A percentile compares a stretch with the other conserved stretches of the same genome.
These are phyloP conservation scores for Neofusicoccum parvum DNA, from an alignment of 2,329 filamentous ascomycete genomes.

Conservation along the genomic window DNA sequence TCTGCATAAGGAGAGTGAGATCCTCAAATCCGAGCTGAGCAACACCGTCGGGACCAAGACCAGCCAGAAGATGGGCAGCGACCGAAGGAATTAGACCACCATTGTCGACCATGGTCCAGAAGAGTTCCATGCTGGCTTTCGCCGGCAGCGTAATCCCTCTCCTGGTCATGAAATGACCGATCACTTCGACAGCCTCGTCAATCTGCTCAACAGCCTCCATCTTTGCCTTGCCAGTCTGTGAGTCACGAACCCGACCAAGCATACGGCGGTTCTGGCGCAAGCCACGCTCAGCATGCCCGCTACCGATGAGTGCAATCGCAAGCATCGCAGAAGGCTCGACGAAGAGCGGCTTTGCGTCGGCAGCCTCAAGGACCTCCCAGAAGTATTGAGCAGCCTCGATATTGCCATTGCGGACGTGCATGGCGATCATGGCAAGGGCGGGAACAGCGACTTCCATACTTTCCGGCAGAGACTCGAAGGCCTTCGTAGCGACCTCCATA, in stretches of 20 bases:
- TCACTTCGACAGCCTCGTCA: conserved; percentile 79
- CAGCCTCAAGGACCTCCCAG: conserved; percentile 72
- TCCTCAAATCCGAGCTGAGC: conserved; percentile 56
- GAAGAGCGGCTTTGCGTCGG: conserved; percentile 65
- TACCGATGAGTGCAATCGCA: conserved; percentile 81
- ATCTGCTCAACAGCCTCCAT: conserved; percentile 73
- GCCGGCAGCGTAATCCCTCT: conserved; percentile 54
- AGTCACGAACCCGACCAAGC: conserved; percentile 78
- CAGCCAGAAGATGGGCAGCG: conserved; percentile 62
- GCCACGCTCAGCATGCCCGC: conserved; percentile 80
- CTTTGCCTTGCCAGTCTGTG: conserved; percentile 52
- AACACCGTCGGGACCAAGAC: conserved; percentile 62
- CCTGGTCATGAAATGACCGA: conserved; percentile 60
- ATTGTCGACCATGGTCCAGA: conserved; percentile 68
- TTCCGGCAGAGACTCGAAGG: conserved; percentile 53
- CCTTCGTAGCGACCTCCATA: conserved; percentile 64
- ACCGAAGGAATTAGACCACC: conserved; percentile 62
- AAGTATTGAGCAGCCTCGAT: conserved; percentile 75
- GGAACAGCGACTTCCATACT: conserved; percentile 52
- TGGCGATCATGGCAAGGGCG: conserved; percentile 79
- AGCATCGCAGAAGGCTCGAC: conserved; percentile 93
- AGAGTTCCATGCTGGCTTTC: conserved; percentile 59
- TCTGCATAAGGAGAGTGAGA: conserved; percentile 62
- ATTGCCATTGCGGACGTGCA: conserved; percentile 82
- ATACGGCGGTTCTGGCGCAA: conserved; percentile 78